Conservation (phyloP, 2,329 filamentous ascomycete genomes). For the Arthroderma sp. region DNA sequence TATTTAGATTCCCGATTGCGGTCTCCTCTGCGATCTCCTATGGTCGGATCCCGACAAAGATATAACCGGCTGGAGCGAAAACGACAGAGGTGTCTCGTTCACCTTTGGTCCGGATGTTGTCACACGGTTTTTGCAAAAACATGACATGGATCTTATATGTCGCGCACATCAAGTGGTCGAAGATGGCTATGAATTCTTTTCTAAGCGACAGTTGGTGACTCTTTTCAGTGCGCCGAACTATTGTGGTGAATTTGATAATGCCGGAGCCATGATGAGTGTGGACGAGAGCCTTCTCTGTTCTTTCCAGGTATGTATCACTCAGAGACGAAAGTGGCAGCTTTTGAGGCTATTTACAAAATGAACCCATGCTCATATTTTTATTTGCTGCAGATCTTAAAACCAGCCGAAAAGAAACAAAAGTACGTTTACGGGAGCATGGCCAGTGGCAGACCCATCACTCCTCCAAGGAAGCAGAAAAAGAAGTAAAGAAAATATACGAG, state of each 20-base stretch:
- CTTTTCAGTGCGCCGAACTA: conserved; percentile 98
- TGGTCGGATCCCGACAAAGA: conserved; percentile 99
- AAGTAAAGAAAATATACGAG: conserved; percentile 59
- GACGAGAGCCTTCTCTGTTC: conserved; percentile 97
- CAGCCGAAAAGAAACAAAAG: conserved; percentile 99
- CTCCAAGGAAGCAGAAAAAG: conserved; percentile 58
- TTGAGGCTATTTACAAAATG: not conserved
- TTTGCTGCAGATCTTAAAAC: conserved; percentile 73
- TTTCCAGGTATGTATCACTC: conserved; percentile 62
- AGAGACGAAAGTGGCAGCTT: too few relatives aligned
- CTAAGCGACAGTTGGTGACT: conserved; percentile 91
- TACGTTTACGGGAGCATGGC: conserved; percentile 70
- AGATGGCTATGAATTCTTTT: conserved; percentile 99
- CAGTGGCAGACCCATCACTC: conserved; percentile 55
- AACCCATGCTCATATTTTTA: not conserved
- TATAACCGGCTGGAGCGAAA: conserved; percentile 98
- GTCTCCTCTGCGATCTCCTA: conserved; percentile 88
- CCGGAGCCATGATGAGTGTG: conserved; percentile 99
- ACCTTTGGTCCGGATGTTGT: conserved; percentile 97
- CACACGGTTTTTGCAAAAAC: conserved; percentile 93
- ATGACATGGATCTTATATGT: conserved; percentile 99
- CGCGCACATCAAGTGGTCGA: conserved; percentile 97
- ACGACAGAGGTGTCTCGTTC: conserved; percentile 96
- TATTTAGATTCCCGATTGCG: conserved; percentile 84
- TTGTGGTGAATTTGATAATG: conserved; percentile 98